Base-by-base conservation (phyloP, 345 rosid species). In the Salix udensis region DNA sequence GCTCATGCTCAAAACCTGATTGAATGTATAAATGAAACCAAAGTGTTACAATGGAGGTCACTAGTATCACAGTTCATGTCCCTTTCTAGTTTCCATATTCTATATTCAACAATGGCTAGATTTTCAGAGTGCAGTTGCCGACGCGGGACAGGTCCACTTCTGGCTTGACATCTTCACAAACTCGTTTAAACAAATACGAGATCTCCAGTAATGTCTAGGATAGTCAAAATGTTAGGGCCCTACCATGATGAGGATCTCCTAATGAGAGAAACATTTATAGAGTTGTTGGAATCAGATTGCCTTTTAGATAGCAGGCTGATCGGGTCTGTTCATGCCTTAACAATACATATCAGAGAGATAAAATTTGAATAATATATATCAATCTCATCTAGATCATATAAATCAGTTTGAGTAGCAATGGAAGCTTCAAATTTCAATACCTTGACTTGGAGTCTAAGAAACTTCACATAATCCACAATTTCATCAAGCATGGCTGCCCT, bases 401-500 rank as follows among this genome's bases (percentile, higher is more conserved):
- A 68, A 68, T 68, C 68, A 40, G 58, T 28, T 16, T 70, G 42
- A 71, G n/a, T 39, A 68, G 19, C 12, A 34, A 65, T 30, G 34
- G 12, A 7, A 42, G 19, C 10, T 42, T 68, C 7, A 34, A 53
- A 48, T 1, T 48, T 65, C 10, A 66, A 40, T 88, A 91, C 97
- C 97, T 91, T 90, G 72, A 91, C 94, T 84, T 91, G 94, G 68
- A 91, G 94, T 79, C 90, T 86, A 30, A 91, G 84, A 79, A 91
- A 91, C 91, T 90, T 91, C 78, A 91, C 97, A 68, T 91, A 91
- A 78, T 91, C 97, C 74, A 90, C 91, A 40, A 91, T 91, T 78
- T 91, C 97, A 34, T 91, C 96, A 36, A 91, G 91, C 92, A 91
- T 91, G 66, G 87, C 88, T 68, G 97, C 97, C 78, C 90, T 88